Evolutionary conservation across 2,329 filamentous ascomycete species (phyloP).

Genomic region (Aspergillus ruber): DNA sequence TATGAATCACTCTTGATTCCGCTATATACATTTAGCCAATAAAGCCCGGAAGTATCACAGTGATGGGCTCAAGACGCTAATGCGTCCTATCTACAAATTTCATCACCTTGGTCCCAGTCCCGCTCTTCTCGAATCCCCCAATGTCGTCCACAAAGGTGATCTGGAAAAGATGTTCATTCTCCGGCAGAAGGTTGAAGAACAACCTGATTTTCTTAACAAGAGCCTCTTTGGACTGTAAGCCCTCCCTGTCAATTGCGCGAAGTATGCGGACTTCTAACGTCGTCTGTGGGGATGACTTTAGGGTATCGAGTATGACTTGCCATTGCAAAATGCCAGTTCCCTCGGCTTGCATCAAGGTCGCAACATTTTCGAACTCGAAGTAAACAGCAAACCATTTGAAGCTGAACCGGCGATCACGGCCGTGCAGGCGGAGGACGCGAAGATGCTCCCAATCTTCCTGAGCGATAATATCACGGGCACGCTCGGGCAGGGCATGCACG

Average conservation of each 20-base stretch:
- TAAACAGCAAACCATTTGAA: constrained; percentile 39
- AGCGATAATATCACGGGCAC: constrained; percentile 9
- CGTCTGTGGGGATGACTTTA: constrained; percentile 4
- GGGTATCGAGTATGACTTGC: constrained; percentile 33
- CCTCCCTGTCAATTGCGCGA: constrained; percentile 1
- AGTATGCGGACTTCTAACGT: constrained; percentile 15
- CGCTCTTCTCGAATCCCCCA: constrained; percentile 12
- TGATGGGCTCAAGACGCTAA: not conserved
- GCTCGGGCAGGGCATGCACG: constrained; percentile 28
- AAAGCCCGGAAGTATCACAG: too few species aligned
- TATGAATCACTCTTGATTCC: too few species aligned
- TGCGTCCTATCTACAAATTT: not conserved
- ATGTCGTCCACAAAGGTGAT: constrained; percentile 8
- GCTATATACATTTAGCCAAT: not conserved
- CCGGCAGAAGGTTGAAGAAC: constrained; percentile 2
- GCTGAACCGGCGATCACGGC: constrained; percentile 40
- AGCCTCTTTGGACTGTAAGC: not conserved
- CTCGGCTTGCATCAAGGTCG: constrained; percentile 14
- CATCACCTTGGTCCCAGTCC: constrained; percentile 13
- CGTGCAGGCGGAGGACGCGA: constrained; percentile 33
- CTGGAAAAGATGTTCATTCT: constrained; percentile 10
- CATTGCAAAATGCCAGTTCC: constrained; percentile 34
- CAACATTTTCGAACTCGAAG: constrained; percentile 30
- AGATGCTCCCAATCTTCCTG: constrained; percentile 18
- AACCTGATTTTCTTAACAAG: not conserved